phyloP scores from a whole-genome alignment of 2,329 filamentous ascomycete genomes.

The Colletotrichum falcatum region DNA sequence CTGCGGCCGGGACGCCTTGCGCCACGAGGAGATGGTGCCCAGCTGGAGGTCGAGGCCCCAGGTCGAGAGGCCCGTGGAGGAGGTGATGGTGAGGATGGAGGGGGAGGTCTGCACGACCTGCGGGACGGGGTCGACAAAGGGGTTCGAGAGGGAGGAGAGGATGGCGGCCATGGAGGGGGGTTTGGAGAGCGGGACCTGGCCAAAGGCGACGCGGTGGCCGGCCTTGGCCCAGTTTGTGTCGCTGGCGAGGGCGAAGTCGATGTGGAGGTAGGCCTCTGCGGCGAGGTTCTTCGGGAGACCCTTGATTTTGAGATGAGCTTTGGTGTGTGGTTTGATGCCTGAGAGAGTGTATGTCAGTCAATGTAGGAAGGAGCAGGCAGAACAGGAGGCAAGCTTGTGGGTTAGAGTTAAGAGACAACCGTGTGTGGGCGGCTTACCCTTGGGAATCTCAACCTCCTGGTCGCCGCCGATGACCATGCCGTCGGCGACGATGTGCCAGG shows the following conservation, averaged over 20 bases:
- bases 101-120: conserved; percentile 24
- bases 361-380: no score
- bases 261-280: conserved; percentile 59
- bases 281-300: conserved; percentile 46
- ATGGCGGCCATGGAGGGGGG: conserved; percentile 47
- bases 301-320: conserved; percentile 50
- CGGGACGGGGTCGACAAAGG: conserved; percentile 30
- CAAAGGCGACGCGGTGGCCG: conserved; percentile 65
- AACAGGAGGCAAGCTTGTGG: no score
- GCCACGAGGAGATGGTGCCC: conserved; percentile 58
- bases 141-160: conserved; percentile 32
- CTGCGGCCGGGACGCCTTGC: conserved; percentile 46
- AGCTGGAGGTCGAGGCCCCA: conserved; percentile 59
- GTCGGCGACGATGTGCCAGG: conserved; percentile 57
- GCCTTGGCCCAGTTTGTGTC: conserved; percentile 63
- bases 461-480: conserved; percentile 50
- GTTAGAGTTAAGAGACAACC: no score
- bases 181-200: conserved; percentile 57
- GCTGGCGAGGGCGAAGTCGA: conserved; percentile 59
- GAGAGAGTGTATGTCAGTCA: neutral
- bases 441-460: conserved; percentile 54
- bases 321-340: conserved; percentile 59
- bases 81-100: conserved; percentile 50
- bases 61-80: conserved; percentile 49
- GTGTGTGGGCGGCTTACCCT: conserved; percentile 48